Percentiles rank a stretch among this genome's conserved stretches.
These are phyloP conservation scores for Bolboschoenoplectus hybrid DNA, from an alignment of 202 grass and related monocot species.

Conservation along the genomic window DNA sequence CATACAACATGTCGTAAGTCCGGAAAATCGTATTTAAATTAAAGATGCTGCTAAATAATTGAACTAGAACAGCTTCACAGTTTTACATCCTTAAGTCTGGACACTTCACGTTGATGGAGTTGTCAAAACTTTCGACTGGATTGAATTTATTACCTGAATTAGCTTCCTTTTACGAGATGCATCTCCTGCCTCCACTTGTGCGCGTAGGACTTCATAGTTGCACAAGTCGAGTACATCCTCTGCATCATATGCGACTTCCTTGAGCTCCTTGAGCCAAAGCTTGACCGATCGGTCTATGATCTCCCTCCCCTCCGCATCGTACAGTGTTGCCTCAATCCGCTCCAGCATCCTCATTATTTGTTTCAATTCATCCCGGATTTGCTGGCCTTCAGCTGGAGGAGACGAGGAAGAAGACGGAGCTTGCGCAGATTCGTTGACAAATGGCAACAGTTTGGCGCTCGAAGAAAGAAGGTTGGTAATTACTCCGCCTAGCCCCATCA, in stretches of 20 bases:
- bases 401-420: background rate
- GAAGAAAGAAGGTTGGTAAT: background rate
- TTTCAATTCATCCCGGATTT: background rate
- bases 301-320: background rate
- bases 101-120: too few relatives aligned
- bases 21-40: too few relatives aligned
- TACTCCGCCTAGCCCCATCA: background rate
- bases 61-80: too few relatives aligned
- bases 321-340: background rate
- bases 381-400: background rate
- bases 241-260: background rate
- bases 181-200: background rate
- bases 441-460: background rate
- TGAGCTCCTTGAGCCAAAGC: conserved; percentile 15
- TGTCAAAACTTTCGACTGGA: background rate
- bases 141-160: background rate
- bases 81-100: too few relatives aligned
- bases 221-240: background rate
- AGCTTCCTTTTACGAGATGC: background rate
- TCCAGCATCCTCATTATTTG: background rate
- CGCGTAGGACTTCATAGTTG: background rate
- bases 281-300: background rate
- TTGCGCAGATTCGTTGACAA: background rate
- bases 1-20: too few relatives aligned
- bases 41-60: too few relatives aligned